Evolutionary conservation across 2,329 filamentous ascomycete genomes (phyloP).

Genomic region (Hirsutella thompsonii): DNA sequence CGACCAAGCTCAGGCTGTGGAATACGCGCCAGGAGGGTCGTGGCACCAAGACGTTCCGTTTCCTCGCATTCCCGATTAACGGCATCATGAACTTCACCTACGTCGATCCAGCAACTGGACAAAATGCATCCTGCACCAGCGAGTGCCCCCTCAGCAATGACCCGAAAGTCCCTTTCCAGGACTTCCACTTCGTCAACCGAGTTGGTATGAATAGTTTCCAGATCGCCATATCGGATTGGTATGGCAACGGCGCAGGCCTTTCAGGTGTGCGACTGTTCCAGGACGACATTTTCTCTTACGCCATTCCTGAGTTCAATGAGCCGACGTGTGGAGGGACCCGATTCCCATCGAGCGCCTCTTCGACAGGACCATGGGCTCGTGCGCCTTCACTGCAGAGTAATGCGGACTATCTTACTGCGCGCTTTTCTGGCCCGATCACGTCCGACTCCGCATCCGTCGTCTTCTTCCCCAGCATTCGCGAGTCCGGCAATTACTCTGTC

Average conservation of each 20-base stretch:
- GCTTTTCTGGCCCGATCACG: slow-evolving; percentile 42
- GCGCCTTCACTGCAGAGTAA: slow-evolving; percentile 55
- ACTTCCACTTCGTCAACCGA: slow-evolving; percentile 80
- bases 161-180: slow-evolving; percentile 55
- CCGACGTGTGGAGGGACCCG: slow-evolving; percentile 59
- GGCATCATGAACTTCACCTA: slow-evolving; percentile 97
- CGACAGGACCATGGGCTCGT: slow-evolving; percentile 62
- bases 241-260: slow-evolving; percentile 73
- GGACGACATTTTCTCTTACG: slow-evolving; percentile 75
- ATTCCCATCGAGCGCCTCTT: slow-evolving; percentile 49
- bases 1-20: slow-evolving; percentile 75
- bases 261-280: slow-evolving; percentile 79
- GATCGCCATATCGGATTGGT: slow-evolving; percentile 78
- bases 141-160: slow-evolving; percentile 74
- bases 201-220: slow-evolving; percentile 83
- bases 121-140: slow-evolving; percentile 61
- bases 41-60: slow-evolving; percentile 80
- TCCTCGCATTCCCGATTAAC: slow-evolving; percentile 70
- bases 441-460: slow-evolving; percentile 54
- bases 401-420: slow-evolving; percentile 64
- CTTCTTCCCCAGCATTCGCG: slow-evolving; percentile 72
- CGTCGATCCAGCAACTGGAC: slow-evolving; percentile 58
- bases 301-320: slow-evolving; percentile 79
- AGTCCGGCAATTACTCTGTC: slow-evolving; percentile 85
- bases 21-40: slow-evolving; percentile 77